A percentile compares a stretch with the other conserved stretches of the same genome.
Conservation (phyloP, 129 eudicot species). For the Artemisia argyi region DNA sequence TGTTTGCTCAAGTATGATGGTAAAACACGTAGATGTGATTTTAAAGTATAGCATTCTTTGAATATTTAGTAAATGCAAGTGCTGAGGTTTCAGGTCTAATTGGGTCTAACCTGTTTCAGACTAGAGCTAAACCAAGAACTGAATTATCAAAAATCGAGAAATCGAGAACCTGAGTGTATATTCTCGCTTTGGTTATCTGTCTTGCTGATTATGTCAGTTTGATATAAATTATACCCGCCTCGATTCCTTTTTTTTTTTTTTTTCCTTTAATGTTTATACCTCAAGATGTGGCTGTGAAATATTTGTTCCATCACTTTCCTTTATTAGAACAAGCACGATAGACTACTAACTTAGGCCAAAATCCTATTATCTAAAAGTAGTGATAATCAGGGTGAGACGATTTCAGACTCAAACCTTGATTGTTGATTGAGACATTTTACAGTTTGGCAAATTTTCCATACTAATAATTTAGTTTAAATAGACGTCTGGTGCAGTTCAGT, state of each 20-base stretch:
- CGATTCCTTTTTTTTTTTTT: neutral
- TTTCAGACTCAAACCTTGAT: no score
- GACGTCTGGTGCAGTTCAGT: no score
- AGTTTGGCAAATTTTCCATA: no score
- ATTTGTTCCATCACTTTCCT: no score
- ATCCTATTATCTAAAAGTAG: no score
- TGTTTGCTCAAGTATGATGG: neutral
- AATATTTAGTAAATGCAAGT: neutral
- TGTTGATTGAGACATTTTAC: no score
- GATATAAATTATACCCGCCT: neutral
- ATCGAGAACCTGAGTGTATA: neutral
- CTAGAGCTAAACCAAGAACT: neutral
- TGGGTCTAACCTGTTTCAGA: neutral
- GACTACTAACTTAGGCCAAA: no score
- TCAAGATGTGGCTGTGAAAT: neutral
- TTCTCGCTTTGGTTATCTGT: neutral
- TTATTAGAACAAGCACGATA: no score
- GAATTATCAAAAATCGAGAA: neutral
- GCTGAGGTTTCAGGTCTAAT: neutral
- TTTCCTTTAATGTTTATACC: neutral
- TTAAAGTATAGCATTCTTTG: neutral
- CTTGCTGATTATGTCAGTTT: neutral
- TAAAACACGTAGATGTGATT: neutral
- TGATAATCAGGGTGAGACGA: no score
- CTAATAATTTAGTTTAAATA: no score